Conservation (phyloP, 2,329 filamentous ascomycete species). For the Nigrospora sphaerica region DNA sequence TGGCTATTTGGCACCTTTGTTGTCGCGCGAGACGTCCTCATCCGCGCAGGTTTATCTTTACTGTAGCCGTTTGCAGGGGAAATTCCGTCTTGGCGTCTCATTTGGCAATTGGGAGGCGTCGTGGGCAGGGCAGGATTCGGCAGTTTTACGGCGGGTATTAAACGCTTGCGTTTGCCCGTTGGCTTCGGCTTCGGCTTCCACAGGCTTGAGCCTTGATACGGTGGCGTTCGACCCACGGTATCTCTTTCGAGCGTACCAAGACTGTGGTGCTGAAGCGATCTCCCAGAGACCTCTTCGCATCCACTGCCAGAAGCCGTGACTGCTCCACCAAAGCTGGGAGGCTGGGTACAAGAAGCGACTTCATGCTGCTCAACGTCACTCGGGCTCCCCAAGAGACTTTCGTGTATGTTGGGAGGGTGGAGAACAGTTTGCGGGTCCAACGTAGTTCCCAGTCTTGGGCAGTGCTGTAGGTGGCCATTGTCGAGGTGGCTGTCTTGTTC, state of each 20-base stretch:
- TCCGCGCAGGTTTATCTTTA: conserved; percentile 11
- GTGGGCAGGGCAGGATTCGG: conserved; percentile 13
- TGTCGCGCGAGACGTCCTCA: conserved; percentile 5
- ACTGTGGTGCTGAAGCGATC: conserved; percentile 3
- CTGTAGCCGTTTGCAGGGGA: conserved; percentile 9
- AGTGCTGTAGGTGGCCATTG: conserved; percentile 9
- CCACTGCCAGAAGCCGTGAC: conserved; percentile 6
- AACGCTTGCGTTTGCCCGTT: conserved; percentile 1
- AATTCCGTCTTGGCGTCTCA: conserved; percentile 7
- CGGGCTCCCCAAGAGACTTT: conserved; percentile 8
- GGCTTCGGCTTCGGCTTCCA: conserved; percentile 5
- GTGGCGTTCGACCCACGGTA: conserved; percentile 5
- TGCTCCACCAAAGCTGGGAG: conserved; percentile 7
- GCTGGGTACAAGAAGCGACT: conserved; percentile 1
- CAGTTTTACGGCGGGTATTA: conserved; percentile 3
- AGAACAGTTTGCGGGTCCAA: conserved; percentile 2
- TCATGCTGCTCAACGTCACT: conserved; percentile 7
- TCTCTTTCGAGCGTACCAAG: conserved; percentile 12
- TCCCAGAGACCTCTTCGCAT: conserved; percentile 5
- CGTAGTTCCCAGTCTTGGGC: conserved; percentile 4
- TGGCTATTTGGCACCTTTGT: conserved; percentile 15
- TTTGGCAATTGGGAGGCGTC: conserved; percentile 11
- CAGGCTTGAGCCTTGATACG: conserved; percentile 3
- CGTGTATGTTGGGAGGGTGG: conserved; percentile 8
- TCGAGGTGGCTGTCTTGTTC: conserved; percentile 14